Evolutionary conservation across 1,139 yeast species (phyloP), one percentile per base, ranked within the genome.

Genomic region (Ogataea hybrid): DNA sequence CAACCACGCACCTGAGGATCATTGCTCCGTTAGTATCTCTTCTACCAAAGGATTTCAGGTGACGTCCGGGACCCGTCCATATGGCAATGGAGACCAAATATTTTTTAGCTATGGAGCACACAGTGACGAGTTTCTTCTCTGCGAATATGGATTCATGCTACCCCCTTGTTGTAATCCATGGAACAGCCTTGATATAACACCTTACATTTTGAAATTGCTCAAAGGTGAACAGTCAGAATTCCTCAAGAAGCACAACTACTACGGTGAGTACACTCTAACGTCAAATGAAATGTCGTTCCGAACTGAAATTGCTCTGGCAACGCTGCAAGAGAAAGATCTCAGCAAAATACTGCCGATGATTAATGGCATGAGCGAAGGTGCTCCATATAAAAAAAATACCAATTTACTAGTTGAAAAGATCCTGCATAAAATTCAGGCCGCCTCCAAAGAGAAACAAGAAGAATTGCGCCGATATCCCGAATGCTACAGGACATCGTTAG

Each of bases 81-180:
- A 78, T 46, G 41, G 47, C 0, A 44, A 56, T 0, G 78, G 69
- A 3, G 82, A 80, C 14, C 94, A 90, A 60, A 53, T 90, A 3
- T 78, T 68, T 53, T 71, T 92, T 50, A 79, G 84, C 41, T 92
- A 92, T 59, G 97, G 97, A 0, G 82, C 96, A 0, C 97, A 90
- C 62, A 78, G 84, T 17, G 89, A 90, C 59, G 86, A 79, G 35
- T 86, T 87, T 52, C 65, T 92, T 31, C 65, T 88, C 10, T 79
- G 84, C 56, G 97, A 92, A 61, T 92, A 92, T 57, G 97, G 97
- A 1, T 92, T 90, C 65, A 70, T 72, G 14, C 62, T 85, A 10
- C 52, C 56, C 0, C 44, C 60, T 1, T 63, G 57, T 1, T 32
- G 41, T 1, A 88, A 88, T 58, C 66, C 62, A 23, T 84, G 92